Conservation (phyloP, 192 early-diverging fungal genomes). For the Coemansia sp. region DNA sequence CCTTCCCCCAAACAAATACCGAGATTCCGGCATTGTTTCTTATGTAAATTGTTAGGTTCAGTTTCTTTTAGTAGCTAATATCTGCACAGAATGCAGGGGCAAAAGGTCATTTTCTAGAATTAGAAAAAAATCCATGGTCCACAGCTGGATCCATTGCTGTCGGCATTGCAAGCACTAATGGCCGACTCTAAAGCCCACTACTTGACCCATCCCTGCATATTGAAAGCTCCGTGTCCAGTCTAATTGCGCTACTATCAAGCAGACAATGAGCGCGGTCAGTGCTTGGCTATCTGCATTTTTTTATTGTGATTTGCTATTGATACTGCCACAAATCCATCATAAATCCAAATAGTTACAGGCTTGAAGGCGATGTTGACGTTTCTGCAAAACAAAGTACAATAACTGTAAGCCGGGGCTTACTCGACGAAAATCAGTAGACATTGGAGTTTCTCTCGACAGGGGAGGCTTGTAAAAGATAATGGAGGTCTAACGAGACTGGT, state of each 20-base stretch:
- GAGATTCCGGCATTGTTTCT: not conserved
- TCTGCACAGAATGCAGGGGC: slow-evolving; percentile 3
- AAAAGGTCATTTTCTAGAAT: not conserved
- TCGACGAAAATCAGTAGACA: not conserved
- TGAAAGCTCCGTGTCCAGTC: not conserved
- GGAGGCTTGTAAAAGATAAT: not conserved
- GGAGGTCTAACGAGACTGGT: not conserved
- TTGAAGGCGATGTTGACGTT: not conserved
- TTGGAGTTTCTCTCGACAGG: not conserved
- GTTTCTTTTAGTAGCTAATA: slow-evolving; percentile 7
- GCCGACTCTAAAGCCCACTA: not conserved
- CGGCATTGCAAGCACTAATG: not conserved
- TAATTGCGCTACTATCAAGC: not conserved
- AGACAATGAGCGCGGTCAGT: not conserved
- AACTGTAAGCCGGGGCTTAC: not conserved
- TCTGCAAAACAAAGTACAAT: not conserved
- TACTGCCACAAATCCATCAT: not conserved
- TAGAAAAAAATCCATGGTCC: not conserved
- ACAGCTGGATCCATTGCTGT: not conserved
- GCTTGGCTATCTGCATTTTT: not conserved
- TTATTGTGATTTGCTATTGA: not conserved
- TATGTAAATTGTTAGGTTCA: not conserved
- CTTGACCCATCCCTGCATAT: not conserved
- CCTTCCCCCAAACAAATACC: slow-evolving; percentile 1
- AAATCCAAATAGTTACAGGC: not conserved